Evolutionary conservation across 2,329 filamentous ascomycete genomes (phyloP), one percentile per base, ranked within the genome.

Genomic region (Trichophyton rubrum): DNA sequence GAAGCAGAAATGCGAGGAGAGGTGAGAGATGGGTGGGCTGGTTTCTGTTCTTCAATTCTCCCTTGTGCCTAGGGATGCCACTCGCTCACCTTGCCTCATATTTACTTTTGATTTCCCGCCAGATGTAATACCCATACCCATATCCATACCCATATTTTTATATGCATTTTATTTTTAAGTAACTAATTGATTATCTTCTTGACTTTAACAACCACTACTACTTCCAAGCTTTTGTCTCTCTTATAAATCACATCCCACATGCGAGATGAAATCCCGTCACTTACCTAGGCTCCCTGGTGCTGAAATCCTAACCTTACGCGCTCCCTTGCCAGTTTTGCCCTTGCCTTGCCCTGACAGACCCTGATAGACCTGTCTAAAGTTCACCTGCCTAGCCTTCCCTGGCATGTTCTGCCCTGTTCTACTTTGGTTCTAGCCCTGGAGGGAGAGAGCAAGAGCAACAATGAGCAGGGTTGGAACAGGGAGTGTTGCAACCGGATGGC

Each of bases 61-160:
- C 38, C 24, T 33, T 59, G 38, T 41, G 9, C 33, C 33, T 13
- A 13, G 33, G 33, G 33, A 38, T 45, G 17, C 27, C 41, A 13
- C 41, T 33, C 35, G 15, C 22, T 41, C 7, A 7, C 24, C n/a
- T n/a, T 24, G 27, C 35, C 47, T 6, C 13, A 24, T 59, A 58
- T 35, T 56, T 35, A 20, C 40, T 53, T 30, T 20, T 53, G 27
- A 38, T 38, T 53, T 22, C 24, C 55, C 30, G 33, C 55, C 55
- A 57, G 55, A 53, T 53, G 49, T 53, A 53, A 53, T 53, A 53
- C 22, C 49, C 49, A 53, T 53, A 53, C 22, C 49, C 49, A 53
- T 53, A 53, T 8, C 49, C 49, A 49, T 49, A 49, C 45, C 15
- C 20, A 53, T 53, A 53, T 24, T 24, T 24, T 17, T 5, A 30